Base-by-base conservation (phyloP, 805 yeast species). In the Hyphopichia homilentoma region DNA sequence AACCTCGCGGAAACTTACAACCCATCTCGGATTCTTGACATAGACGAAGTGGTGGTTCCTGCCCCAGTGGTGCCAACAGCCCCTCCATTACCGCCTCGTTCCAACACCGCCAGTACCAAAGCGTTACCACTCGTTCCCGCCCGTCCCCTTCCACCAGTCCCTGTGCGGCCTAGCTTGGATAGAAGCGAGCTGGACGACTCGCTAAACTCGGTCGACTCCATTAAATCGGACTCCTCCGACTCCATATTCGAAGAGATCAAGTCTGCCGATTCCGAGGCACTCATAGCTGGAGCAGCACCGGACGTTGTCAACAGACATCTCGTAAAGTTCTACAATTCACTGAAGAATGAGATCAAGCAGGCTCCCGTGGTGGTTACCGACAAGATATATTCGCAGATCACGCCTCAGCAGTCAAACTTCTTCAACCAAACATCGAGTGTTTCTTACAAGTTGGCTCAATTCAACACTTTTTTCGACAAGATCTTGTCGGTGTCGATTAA, bases 41-140 rank as follows among this genome's bases (percentile, higher is more conserved):
- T 31, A 11, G 38, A 36, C 7, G 48, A 38, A 18, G 45, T 43
- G 1, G 29, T 32, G 8, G 36, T 43, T 5, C 45, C 50, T 5
- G 32, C 20, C 13, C 33, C 31, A 11, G 16, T 30, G 5, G 18
- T 35, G 18, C 34, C 35, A 16, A 11, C 27, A 20, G 42, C 52
- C 5, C 68, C 66, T 16, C 56, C 60, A 6, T 45, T 61, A 25
- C 68, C 68, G 2, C 65, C 65, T 12, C 43, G 65, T 29, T 38
- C 35, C 6, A 53, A 53, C 25, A 48, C 50, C 2, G 43, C 50
- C 4, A 33, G 12, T 17, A 6, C 16, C 25, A 27, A 18, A 18
- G 22, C 21, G 7, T 23, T 27, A 18, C 30, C 30, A 5, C 14
- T 8, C 7, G 12, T 24, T 7, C 26, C 26, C 7, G 14, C 30